Evolutionary conservation across 768 basidiomycete genomes (phyloP), one percentile per base, ranked within the genome.

Genomic region (Lactarius tabidus): DNA sequence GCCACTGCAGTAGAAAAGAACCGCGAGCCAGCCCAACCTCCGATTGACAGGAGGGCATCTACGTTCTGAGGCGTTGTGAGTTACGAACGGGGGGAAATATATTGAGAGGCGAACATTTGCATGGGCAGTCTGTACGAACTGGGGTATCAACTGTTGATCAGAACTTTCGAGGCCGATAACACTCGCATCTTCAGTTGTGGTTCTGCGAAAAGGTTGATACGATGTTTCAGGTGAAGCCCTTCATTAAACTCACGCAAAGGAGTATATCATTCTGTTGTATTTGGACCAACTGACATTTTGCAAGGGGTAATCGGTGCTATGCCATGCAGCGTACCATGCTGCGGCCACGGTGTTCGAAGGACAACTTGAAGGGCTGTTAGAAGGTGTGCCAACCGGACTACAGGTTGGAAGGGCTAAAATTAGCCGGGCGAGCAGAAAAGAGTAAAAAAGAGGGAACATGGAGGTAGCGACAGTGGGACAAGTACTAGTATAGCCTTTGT

Each of bases 241-340:
- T 41, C 29, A 17, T 26, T 26, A 35, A 6, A 73, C 80, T 74
- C 69, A 79, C 80, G 86, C 89, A 67, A 90, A 90, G 3, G 90
- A 81, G 74, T 88, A 92, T 14, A 84, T 83, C 67, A 89, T 74
- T 60, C 84, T 79, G 2, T 83, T 90, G 75, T 90, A 91, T 75
- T 82, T 82, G 5, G 73, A 71, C 90, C 90, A 92, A 64, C 78
- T 79, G 69, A 92, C 79, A 48, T 82, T 77, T 29, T 79, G 75
- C 31, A 87, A 77, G 1, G 82, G 76, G 69, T 85, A 86, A 0
- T 75, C 76, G 36, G 74, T 68, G 17, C 56, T 66, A 71, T 88
- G 85, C 85, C 85, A 92, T 53, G 85, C 84, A 33, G 88, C 84
- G 69, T 83, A 90, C 87, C 87, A 91, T 10, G 83, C 79, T 20